Evolutionary conservation across 495 filamentous ascomycete genomes (phyloP).

Genomic region (Tuber calosporum): DNA sequence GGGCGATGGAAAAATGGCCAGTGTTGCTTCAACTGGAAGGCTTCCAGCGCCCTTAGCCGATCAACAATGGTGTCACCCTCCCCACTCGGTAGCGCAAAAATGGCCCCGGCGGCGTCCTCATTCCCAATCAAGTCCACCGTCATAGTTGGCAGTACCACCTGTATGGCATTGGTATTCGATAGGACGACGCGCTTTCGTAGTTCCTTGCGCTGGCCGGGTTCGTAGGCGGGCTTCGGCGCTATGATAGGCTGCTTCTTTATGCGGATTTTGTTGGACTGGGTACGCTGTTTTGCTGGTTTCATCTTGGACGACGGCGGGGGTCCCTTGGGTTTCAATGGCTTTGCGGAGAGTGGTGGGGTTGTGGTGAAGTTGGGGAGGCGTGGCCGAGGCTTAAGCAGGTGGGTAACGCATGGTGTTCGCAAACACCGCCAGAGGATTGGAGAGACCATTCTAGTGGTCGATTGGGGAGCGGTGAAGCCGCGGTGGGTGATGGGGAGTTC

Average conservation of each 20-base stretch:
- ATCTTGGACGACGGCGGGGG: slow-evolving; percentile 42
- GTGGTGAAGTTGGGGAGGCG: slow-evolving; percentile 40
- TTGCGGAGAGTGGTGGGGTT: slow-evolving; percentile 46
- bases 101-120: slow-evolving; percentile 52
- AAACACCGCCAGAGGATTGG: slow-evolving; percentile 33
- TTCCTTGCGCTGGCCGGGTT: slow-evolving; percentile 73
- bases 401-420: slow-evolving; percentile 27
- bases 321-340: slow-evolving; percentile 45
- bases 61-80: slow-evolving; percentile 55
- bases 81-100: slow-evolving; percentile 57
- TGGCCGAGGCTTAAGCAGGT: slow-evolving; percentile 23
- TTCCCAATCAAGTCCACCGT: slow-evolving; percentile 47
- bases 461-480: slow-evolving; percentile 1
- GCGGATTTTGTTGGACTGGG: slow-evolving; percentile 44
- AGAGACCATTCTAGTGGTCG: slow-evolving; percentile 28
- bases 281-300: slow-evolving; percentile 43
- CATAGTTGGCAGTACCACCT: slow-evolving; percentile 57
- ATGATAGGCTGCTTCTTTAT: slow-evolving; percentile 49
- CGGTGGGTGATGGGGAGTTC: too few species aligned
- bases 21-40: slow-evolving; percentile 83
- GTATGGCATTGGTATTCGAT: slow-evolving; percentile 85
- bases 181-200: slow-evolving; percentile 80
- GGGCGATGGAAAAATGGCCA: slow-evolving; percentile 83
- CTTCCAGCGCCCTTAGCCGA: slow-evolving; percentile 69
- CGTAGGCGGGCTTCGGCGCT: slow-evolving; percentile 50